Conservation (phyloP, 2,329 filamentous ascomycete species). For the Parafenestella ontariensis region DNA sequence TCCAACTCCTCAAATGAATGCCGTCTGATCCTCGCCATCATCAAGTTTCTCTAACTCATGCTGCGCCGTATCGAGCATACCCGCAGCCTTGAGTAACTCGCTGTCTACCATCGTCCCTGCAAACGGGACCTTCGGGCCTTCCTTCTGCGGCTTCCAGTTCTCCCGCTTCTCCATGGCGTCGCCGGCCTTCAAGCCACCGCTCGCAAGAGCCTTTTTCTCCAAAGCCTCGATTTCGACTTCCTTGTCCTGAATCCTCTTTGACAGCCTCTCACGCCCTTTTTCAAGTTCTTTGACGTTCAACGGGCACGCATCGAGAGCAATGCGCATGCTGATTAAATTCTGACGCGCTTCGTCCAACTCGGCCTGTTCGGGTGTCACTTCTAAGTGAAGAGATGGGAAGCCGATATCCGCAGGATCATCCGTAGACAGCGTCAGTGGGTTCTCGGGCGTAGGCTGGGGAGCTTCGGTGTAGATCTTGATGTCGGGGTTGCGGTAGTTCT, state of each 20-base stretch:
- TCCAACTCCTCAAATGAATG: constrained; percentile 2
- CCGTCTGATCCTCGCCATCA: constrained; percentile 8
- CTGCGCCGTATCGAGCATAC: constrained; percentile 28
- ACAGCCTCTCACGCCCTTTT: constrained; percentile 26
- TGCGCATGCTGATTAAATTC: constrained; percentile 21
- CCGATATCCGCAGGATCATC: background rate
- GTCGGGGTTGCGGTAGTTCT: constrained; percentile 43
- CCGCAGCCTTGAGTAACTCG: constrained; percentile 38
- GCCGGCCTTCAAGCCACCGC: constrained; percentile 20
- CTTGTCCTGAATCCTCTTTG: constrained; percentile 24
- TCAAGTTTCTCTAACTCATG: constrained; percentile 24
- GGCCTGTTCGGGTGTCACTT: constrained; percentile 27
- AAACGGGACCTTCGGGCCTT: constrained; percentile 34
- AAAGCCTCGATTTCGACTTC: constrained; percentile 23
- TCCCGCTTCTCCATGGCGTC: constrained; percentile 22
- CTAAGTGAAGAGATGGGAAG: constrained; percentile 5
- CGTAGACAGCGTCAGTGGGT: constrained; percentile 19
- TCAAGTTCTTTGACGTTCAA: constrained; percentile 15
- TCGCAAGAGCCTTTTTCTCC: constrained; percentile 20
- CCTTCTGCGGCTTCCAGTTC: constrained; percentile 25
- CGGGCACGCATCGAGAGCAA: constrained; percentile 28
- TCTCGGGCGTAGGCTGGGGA: constrained; percentile 23
- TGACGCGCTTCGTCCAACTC: constrained; percentile 21
- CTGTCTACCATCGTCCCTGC: constrained; percentile 42
- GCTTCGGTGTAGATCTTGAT: constrained; percentile 19